These are phyloP conservation scores for Salmacisia buchloeana DNA, from an alignment of 1,284 basidiomycete species.

Conservation along the genomic window DNA sequence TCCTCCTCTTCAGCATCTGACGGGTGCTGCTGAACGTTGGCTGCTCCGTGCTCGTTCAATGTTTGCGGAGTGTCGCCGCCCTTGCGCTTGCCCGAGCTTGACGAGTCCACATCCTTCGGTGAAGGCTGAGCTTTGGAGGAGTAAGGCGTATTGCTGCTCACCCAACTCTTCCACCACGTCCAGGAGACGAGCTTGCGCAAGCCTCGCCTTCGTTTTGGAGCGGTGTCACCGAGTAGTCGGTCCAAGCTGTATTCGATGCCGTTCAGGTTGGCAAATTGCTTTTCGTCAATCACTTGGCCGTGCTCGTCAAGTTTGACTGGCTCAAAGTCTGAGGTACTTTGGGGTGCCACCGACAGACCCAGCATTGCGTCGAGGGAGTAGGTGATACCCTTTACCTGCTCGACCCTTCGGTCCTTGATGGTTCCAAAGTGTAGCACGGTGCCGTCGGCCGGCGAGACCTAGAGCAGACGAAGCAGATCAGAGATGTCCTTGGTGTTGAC, in stretches of 20 bases:
- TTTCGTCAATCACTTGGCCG: slow-evolving; percentile 67
- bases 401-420: slow-evolving; percentile 73
- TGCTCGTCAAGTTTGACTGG: slow-evolving; percentile 42
- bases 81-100: too few relatives aligned
- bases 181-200: slow-evolving; percentile 2
- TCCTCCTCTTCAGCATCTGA: slow-evolving; percentile 22
- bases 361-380: slow-evolving; percentile 90
- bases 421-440: slow-evolving; percentile 85
- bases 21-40: slow-evolving; percentile 12
- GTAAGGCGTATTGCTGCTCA: slow-evolving; percentile 9
- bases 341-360: slow-evolving; percentile 26
- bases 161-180: slow-evolving; percentile 14
- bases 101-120: neutral
- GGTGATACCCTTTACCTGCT: slow-evolving; percentile 94
- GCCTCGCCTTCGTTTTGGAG: slow-evolving; percentile 13
- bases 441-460: slow-evolving; percentile 91
- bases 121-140: neutral
- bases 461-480: neutral
- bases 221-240: slow-evolving; percentile 58
- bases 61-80: neutral
- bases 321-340: slow-evolving; percentile 14
- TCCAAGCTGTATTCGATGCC: slow-evolving; percentile 91
- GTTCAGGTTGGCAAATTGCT: slow-evolving; percentile 90
- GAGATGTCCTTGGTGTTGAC: neutral
- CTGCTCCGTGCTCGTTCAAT: neutral